phyloP scores from a whole-genome alignment of 805 yeast species.

The Scheffersomyces coipomensis region DNA sequence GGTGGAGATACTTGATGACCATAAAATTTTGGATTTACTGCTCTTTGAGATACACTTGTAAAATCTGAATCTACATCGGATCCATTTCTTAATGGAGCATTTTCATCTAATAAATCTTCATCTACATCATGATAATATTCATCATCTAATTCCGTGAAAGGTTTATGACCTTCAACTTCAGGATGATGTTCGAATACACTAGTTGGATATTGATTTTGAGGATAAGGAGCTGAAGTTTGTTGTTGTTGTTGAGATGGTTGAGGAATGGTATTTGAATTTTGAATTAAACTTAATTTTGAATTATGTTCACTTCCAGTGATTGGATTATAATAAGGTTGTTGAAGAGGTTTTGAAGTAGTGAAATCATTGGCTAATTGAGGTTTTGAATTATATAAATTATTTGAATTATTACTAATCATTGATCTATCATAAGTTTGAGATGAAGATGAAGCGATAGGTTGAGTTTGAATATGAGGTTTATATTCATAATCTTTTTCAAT shows the following conservation, averaged over 20 bases:
- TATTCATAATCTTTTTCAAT: conserved; percentile 24
- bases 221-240: conserved; percentile 9
- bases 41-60: conserved; percentile 79
- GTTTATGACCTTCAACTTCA: conserved; percentile 44
- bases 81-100: neutral
- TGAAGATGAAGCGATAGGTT: neutral
- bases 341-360: conserved; percentile 17
- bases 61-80: conserved; percentile 60
- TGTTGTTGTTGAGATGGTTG: neutral
- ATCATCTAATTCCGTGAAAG: conserved; percentile 40
- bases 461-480: conserved; percentile 6
- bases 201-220: conserved; percentile 15
- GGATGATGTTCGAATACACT: conserved; percentile 47
- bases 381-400: conserved; percentile 27
- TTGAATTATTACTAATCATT: conserved; percentile 15
- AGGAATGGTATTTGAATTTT: conserved; percentile 2
- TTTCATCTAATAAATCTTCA: conserved; percentile 2
- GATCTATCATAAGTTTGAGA: neutral
- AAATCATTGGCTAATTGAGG: conserved; percentile 35
- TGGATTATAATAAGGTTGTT: neutral
- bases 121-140: conserved; percentile 11
- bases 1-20: conserved; percentile 5
- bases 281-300: neutral
- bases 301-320: neutral
- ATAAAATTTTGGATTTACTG: conserved; percentile 57